phyloP scores from a whole-genome alignment of 2,329 filamentous ascomycete species.

The Paecilomyces sp. region DNA sequence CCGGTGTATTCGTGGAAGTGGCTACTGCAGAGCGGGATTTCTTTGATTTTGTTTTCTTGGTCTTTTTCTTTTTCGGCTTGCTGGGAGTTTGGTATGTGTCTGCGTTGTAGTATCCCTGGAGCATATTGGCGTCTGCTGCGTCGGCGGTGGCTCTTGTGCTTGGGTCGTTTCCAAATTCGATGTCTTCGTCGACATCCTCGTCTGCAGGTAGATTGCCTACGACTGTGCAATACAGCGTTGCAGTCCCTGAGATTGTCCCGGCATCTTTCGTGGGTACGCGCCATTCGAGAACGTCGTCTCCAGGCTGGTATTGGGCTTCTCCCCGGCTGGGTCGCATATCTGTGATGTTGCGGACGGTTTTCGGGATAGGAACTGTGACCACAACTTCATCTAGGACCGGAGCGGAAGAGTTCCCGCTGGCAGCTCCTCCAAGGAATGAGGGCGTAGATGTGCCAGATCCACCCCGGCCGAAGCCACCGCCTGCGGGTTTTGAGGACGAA shows the following conservation, averaged over 20 bases:
- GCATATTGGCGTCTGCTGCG: constrained; percentile 23
- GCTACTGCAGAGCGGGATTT: constrained; percentile 18
- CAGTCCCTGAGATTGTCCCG: constrained; percentile 57
- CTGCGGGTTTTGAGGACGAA: constrained; percentile 32
- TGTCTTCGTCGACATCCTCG: constrained; percentile 40
- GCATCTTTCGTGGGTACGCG: constrained; percentile 71
- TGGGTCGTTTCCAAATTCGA: constrained; percentile 18
- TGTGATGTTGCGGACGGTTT: constrained; percentile 70
- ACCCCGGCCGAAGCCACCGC: constrained; percentile 22
- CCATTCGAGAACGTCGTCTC: constrained; percentile 72
- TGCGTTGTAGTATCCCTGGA: constrained; percentile 40
- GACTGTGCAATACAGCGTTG: constrained; percentile 72
- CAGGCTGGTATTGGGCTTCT: constrained; percentile 73
- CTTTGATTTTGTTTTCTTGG: constrained; percentile 21
- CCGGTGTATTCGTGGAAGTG: constrained; percentile 7
- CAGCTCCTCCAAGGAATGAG: constrained; percentile 41
- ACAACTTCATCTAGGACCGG: constrained; percentile 68
- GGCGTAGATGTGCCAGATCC: constrained; percentile 41
- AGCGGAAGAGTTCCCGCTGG: constrained; percentile 50
- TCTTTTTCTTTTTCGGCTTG: constrained; percentile 30
- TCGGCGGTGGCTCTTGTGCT: constrained; percentile 5
- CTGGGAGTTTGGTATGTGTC: constrained; percentile 19
- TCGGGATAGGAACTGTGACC: constrained; percentile 71
- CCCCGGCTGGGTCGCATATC: constrained; percentile 76
- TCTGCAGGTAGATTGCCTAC: constrained; percentile 53